Conservation (phyloP, 305 asterid genomes). For the Solanum hybrid region DNA sequence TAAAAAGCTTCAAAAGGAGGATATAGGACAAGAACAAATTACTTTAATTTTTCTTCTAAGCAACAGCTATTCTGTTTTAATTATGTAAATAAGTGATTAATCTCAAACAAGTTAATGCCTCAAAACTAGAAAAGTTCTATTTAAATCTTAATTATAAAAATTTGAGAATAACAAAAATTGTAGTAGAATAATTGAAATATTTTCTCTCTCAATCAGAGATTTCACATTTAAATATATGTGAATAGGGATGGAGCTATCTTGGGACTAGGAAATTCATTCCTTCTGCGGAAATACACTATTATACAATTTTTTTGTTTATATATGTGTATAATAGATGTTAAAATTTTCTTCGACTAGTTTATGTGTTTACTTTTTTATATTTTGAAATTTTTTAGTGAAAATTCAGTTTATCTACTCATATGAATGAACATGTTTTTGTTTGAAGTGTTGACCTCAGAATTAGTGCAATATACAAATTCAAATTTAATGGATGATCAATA, state of each 20-base stretch:
- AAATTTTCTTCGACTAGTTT: no score
- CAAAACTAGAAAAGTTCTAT: background rate
- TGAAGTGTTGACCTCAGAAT: background rate
- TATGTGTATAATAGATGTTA: no score
- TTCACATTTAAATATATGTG: background rate
- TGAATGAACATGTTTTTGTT: no score
- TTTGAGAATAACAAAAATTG: background rate
- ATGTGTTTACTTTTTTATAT: background rate
- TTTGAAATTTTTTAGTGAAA: rapidly evolving
- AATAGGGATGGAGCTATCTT: background rate
- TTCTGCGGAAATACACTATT: no score
- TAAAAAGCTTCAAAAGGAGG: background rate
- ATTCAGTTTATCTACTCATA: no score
- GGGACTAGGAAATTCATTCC: background rate
- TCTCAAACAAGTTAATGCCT: background rate
- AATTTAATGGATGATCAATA: background rate
- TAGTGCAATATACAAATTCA: no score
- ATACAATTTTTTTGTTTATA: no score
- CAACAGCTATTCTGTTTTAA: background rate
- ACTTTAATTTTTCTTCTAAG: background rate
- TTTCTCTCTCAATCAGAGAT: background rate
- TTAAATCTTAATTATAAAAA: background rate
- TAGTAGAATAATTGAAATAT: no score
- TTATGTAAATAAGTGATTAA: background rate
- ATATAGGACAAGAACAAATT: background rate